phyloP scores from a whole-genome alignment of 108 stramenopile species.

The Bacterosira constricta region DNA sequence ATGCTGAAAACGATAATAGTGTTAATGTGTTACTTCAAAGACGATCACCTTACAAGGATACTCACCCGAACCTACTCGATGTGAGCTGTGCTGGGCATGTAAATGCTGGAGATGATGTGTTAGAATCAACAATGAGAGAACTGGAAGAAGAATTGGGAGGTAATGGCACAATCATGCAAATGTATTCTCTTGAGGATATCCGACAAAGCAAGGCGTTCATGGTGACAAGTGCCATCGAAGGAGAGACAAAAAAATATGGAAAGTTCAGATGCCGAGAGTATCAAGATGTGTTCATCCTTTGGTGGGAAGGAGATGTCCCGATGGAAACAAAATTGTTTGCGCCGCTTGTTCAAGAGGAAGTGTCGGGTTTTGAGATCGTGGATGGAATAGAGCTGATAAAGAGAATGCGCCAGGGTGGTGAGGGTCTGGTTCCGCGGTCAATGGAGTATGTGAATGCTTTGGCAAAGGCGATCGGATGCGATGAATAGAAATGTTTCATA shows the following conservation, averaged over 20 bases:
- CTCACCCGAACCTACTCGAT: slow-evolving; percentile 45
- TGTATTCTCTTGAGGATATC: slow-evolving; percentile 16
- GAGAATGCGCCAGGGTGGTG: slow-evolving; percentile 21
- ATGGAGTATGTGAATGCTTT: slow-evolving; percentile 35
- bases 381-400: slow-evolving; percentile 34
- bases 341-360: slow-evolving; percentile 38
- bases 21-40: slow-evolving; percentile 41
- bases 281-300: slow-evolving; percentile 49
- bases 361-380: slow-evolving; percentile 37
- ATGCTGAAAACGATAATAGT: neutral
- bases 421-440: slow-evolving; percentile 35
- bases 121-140: slow-evolving; percentile 36
- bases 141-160: slow-evolving; percentile 48
- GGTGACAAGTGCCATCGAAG: slow-evolving; percentile 39
- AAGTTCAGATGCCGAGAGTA: slow-evolving; percentile 43
- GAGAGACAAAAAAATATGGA: slow-evolving; percentile 43
- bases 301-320: slow-evolving; percentile 18
- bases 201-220: slow-evolving; percentile 27
- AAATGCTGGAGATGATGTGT: slow-evolving; percentile 41
- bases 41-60: slow-evolving; percentile 50
- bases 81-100: slow-evolving; percentile 52
- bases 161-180: slow-evolving; percentile 10
- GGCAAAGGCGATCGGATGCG: too few relatives aligned
- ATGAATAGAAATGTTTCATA: too few relatives aligned
- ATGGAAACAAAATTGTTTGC: slow-evolving; percentile 30